Conservation (phyloP, 371 early-diverging fungal genomes). For the Mitosporidium daphniae region DNA sequence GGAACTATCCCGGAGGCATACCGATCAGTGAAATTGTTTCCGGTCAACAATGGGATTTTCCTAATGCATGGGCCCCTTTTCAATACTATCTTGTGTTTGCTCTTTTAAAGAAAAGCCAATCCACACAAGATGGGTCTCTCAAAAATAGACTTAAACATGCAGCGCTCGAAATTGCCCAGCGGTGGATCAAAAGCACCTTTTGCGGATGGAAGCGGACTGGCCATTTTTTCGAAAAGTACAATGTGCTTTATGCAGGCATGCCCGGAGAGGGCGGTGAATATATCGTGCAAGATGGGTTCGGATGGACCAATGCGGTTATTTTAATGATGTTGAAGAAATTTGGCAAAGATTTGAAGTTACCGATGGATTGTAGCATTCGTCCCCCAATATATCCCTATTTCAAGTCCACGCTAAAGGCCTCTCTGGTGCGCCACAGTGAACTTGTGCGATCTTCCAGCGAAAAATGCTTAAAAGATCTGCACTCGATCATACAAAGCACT, state of each 20-base stretch:
- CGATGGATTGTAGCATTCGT: too few species aligned
- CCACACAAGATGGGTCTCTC: conserved; percentile 5
- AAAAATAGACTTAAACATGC: too few species aligned
- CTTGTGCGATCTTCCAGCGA: too few species aligned
- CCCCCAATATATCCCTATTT: too few species aligned
- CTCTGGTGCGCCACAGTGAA: too few species aligned
- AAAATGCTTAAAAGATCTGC: too few species aligned
- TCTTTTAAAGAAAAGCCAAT: neutral
- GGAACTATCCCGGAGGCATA: conserved; percentile 18
- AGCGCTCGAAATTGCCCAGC: conserved; percentile 16
- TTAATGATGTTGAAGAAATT: conserved; percentile 19
- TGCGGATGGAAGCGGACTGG: conserved; percentile 27
- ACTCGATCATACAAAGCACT: too few species aligned
- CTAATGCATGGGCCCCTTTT: conserved; percentile 32
- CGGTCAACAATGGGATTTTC: conserved; percentile 49
- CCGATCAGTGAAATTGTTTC: conserved; percentile 15
- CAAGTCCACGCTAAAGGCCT: too few species aligned
- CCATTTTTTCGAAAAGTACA: conserved; percentile 43
- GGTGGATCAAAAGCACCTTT: conserved; percentile 17
- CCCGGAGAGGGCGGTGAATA: conserved; percentile 48
- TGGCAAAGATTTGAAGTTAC: conserved; percentile 7
- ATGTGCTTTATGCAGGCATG: conserved; percentile 14
- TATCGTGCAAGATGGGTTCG: conserved; percentile 41
- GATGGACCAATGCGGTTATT: conserved; percentile 62
- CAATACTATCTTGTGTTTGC: conserved; percentile 5